A percentile compares a stretch with the other conserved stretches of the same genome.
Evolutionary conservation across 352 stramenopile species (phyloP).

Genomic region (Phytopythium boreale): DNA sequence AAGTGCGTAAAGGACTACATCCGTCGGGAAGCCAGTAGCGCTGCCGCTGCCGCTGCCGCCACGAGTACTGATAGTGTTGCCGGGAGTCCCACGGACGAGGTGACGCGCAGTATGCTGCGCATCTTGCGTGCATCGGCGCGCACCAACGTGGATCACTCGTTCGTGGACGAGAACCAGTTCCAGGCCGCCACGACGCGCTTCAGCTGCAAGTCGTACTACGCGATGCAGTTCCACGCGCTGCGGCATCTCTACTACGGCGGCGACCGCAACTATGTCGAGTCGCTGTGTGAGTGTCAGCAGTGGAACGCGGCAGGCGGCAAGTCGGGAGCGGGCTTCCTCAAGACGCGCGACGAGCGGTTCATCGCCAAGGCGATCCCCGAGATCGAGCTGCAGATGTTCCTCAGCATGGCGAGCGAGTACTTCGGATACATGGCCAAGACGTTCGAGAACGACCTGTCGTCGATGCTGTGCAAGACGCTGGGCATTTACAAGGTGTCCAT

Average conservation of each 20-base stretch:
- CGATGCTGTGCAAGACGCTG: constrained; percentile 87
- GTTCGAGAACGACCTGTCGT: constrained; percentile 83
- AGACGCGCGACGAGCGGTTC: constrained; percentile 85
- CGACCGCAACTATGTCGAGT: constrained; percentile 86
- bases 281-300: constrained; percentile 80
- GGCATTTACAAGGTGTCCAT: constrained; percentile 87
- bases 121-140: constrained; percentile 62
- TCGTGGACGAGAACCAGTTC: constrained; percentile 86
- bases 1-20: constrained; percentile 76
- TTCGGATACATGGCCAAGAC: constrained; percentile 89
- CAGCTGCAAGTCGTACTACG: constrained; percentile 88
- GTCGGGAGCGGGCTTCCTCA: constrained; percentile 81
- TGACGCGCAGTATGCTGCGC: constrained; percentile 41
- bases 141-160: constrained; percentile 84
- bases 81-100: not conserved
- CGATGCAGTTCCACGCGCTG: constrained; percentile 87
- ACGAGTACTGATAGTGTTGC: constrained; percentile 16
- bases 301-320: constrained; percentile 87
- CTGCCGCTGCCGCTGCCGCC: constrained; percentile 2
- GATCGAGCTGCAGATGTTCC: constrained; percentile 87
- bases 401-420: constrained; percentile 89
- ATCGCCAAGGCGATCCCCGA: constrained; percentile 86
- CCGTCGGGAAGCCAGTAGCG: constrained; percentile 27
- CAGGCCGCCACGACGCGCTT: constrained; percentile 72
- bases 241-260: constrained; percentile 81